Percentiles rank a stretch among this genome's conserved stretches.
phyloP scores from a whole-genome alignment of 2,329 filamentous ascomycete genomes.

The Claviceps arundinis region DNA sequence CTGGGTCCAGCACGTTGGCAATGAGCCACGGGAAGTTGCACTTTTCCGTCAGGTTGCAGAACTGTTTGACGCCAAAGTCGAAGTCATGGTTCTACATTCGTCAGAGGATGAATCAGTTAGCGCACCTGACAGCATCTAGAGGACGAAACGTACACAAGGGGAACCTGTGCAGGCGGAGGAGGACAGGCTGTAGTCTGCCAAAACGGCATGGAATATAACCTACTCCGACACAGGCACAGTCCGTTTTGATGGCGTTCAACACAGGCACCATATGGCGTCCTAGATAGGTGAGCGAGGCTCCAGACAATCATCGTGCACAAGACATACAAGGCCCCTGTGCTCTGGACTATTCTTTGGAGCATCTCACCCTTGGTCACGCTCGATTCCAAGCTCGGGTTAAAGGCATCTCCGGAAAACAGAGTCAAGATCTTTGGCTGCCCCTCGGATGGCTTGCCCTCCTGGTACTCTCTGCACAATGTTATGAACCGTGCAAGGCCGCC shows the following conservation, averaged over 20 bases:
- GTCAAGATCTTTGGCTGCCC: conserved; percentile 56
- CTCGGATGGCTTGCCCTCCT: conserved; percentile 42
- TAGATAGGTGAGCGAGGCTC: conserved; percentile 13
- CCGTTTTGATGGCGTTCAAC: conserved; percentile 63
- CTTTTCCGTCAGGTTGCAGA: conserved; percentile 55
- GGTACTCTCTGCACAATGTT: conserved; percentile 64
- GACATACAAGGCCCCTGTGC: too few relatives aligned
- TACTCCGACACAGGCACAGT: conserved; percentile 73
- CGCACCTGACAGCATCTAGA: not conserved
- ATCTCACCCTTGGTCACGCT: conserved; percentile 67
- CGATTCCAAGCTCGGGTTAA: conserved; percentile 82
- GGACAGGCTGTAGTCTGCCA: not conserved
- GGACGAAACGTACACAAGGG: not conserved
- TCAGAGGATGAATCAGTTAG: too few relatives aligned
- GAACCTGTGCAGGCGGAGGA: not conserved
- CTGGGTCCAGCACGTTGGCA: conserved; percentile 77
- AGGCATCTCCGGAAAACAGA: conserved; percentile 84
- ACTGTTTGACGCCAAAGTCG: conserved; percentile 79
- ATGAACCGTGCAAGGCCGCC: conserved; percentile 75
- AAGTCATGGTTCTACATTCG: conserved; percentile 69
- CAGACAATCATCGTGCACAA: not conserved
- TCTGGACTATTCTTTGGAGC: not conserved
- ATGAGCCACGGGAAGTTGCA: conserved; percentile 84
- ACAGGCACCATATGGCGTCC: conserved; percentile 78
- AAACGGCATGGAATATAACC: conserved; percentile 18